Conservation (phyloP, 352 stramenopile genomes). For the Globisporangium acanthophoron region DNA sequence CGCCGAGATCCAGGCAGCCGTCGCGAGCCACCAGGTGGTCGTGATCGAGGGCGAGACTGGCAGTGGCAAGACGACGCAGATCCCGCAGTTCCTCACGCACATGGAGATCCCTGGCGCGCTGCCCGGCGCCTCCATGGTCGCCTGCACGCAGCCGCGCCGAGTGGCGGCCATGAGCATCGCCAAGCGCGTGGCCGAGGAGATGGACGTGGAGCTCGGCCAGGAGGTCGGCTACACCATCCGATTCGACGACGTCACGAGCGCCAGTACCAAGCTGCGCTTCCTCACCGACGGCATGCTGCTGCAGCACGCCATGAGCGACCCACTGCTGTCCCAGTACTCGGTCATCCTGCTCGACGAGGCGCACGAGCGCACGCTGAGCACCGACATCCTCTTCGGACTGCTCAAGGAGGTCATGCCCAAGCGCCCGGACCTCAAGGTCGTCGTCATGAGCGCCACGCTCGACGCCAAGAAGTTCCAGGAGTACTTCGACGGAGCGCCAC, state of each 20-base stretch:
- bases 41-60: conserved; percentile 94
- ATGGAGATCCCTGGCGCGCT: conserved; percentile 69
- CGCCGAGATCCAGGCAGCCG: conserved; percentile 94
- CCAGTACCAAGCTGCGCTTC: conserved; percentile 79
- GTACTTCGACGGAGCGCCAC: conserved; percentile 93
- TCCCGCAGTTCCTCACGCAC: conserved; percentile 80
- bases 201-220: conserved; percentile 96
- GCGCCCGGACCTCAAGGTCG: conserved; percentile 94
- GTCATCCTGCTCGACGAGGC: conserved; percentile 98
- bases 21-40: conserved; percentile 93
- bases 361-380: conserved; percentile 96
- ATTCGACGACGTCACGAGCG: conserved; percentile 96
- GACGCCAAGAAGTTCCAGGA: conserved; percentile 95
- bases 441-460: conserved; percentile 99
- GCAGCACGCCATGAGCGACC: conserved; percentile 96
- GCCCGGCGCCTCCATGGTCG: conserved; percentile 75
- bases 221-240: conserved; percentile 99
- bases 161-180: conserved; percentile 98
- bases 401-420: conserved; percentile 96
- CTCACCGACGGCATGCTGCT: conserved; percentile 94
- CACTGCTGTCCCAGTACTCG: conserved; percentile 93
- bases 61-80: conserved; percentile 90
- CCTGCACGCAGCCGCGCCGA: conserved; percentile 96
- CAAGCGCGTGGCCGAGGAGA: conserved; percentile 97
- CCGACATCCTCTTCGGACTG: conserved; percentile 97